Percentiles rank a stretch among this genome's conserved stretches.
These are phyloP conservation scores for Excoecaria cochinchinensis DNA, from an alignment of 345 rosid genomes.

Conservation along the genomic window DNA sequence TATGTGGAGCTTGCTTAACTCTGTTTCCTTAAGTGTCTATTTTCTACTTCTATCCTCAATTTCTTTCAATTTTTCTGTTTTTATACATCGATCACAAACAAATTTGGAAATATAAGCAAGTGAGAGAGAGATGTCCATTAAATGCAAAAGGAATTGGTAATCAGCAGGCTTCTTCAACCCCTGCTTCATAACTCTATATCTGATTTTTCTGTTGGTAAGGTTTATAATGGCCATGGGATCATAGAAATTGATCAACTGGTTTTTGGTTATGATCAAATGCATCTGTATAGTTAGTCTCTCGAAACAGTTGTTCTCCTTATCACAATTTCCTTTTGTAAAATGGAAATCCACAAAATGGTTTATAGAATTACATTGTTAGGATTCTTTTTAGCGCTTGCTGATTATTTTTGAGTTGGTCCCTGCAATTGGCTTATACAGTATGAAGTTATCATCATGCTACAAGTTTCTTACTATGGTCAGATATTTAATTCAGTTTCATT, in stretches of 20 bases:
- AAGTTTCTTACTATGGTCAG: too few relatives aligned
- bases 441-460: neutral
- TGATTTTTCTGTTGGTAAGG: constrained; percentile 39
- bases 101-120: too few relatives aligned
- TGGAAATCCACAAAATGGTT: neutral
- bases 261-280: neutral
- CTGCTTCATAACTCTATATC: constrained; percentile 47
- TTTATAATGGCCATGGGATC: constrained; percentile 32
- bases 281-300: neutral
- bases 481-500: neutral
- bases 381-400: neutral
- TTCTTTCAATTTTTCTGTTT: too few relatives aligned
- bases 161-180: too few relatives aligned
- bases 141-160: too few relatives aligned
- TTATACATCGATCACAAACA: too few relatives aligned
- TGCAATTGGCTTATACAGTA: neutral
- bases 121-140: too few relatives aligned
- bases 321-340: neutral
- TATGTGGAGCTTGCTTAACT: too few relatives aligned
- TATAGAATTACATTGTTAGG: neutral
- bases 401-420: neutral
- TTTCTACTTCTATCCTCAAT: too few relatives aligned
- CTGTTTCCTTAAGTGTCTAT: too few relatives aligned
- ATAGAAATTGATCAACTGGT: neutral
- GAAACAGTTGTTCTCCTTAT: neutral